Evolutionary conservation across 2,329 filamentous ascomycete species (phyloP), one percentile per base, ranked within the genome.

Genomic region (Cladosporium phlei): DNA sequence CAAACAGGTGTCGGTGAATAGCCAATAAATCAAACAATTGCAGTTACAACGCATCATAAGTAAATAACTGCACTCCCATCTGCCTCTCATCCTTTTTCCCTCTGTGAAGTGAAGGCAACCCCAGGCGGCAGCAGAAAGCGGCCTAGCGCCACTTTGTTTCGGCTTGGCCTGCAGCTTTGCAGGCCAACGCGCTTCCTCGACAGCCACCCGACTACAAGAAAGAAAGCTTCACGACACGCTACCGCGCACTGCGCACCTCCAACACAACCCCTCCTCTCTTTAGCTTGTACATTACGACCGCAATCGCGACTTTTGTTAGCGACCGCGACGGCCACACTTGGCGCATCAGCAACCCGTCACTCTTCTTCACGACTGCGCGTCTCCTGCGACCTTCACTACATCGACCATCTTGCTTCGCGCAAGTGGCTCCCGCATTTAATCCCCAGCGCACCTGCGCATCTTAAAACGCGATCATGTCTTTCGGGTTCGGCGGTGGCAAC

Each of bases 401-500:
- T 2, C n/a, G 9, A 21, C 12, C 22, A 11, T 37, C 42, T 45
- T 28, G 42, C 32, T 29, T 17, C 32, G 42, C 32, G 32, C 24
- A 35, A 45, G 42, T 45, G 42, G 42, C 32, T 29, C 22, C 14
- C 12, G 17, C 22, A 35, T 29, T 29, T 24, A 35, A 17, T 32
- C 20, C 24, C 14, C 32, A 14, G 32, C 32, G 32, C 42, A 37
- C 16, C 24, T 19, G 42, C 42, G 32, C 42, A 27, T 8, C 24
- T 29, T 22, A 34, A 16, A 19, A 35, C 42, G 32, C 32, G 20
- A 45, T 16, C 17, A 47, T 47, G 45, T 47, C 45, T 38, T 47
- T 47, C 45, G 45, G 45, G 20, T 68, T 68, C 38, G 64, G 65
- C 17, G 53, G 57, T 46, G 56, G 57, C 29, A 60, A 57, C 37